Evolutionary conservation across 352 stramenopile species (phyloP), one percentile per base, ranked within the genome.

Genomic region (Pythium vanterpoolii): DNA sequence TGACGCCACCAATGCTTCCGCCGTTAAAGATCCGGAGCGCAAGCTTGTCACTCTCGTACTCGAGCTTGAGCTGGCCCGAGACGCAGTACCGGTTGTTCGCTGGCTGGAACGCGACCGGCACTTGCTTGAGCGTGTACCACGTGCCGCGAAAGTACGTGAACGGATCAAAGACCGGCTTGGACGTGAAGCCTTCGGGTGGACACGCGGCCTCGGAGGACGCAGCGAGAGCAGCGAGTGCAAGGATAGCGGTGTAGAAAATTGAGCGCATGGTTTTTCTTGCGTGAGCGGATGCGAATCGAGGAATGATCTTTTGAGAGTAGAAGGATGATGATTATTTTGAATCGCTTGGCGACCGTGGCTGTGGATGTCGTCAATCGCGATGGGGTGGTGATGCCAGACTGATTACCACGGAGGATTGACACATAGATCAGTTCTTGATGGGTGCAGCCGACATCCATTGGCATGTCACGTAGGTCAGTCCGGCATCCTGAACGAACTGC

Each of bases 101-200:
- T 18, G 59, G 50, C 50, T 66, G 59, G 51, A 60, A 61, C 10
- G 30, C 39, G 8, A 66, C 59, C 1, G 59, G 59, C 2, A 60
- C 56, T 33, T 66, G 59, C 49, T 55, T 26, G 30, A 66, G 36
- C 59, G 59, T 56, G 59, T 60, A 66, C 59, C 51, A 66, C 30
- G 49, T 42, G 24, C 59, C 43, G 13, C 50, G 38, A 30, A 66
- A 66, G 43, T 56, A 66, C 42, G 42, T 56, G 49, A 27, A 16
- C 14, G 49, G 49, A 42, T 66, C 56, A 34, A 66, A 56, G 13
- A 39, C 34, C 18, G n/a, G 23, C 59, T 66, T 66, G 50, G 33
- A 44, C 18, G 44, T 33, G 50, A 45, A 66, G 11, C 42, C 59
- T 27, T 40, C 44, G 14, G 59, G 59, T 14, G 59, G 59, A 31